phyloP scores from a whole-genome alignment of 176 grass and related monocot genomes.

The Canna indica region DNA sequence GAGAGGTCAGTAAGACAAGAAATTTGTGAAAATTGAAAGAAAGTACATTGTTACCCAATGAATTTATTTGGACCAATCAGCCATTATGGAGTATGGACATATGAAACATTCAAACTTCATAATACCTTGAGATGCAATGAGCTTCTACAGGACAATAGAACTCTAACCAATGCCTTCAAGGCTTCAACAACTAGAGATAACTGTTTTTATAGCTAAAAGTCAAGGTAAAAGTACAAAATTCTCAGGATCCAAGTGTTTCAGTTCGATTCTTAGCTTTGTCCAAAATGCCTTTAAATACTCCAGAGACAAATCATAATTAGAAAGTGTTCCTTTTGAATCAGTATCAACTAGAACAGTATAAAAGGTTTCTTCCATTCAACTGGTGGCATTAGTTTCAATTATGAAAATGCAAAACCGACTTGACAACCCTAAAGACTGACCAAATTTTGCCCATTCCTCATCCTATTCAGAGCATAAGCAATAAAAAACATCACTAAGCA shows the following conservation, averaged over 20 bases:
- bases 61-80: too few species aligned
- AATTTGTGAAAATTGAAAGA: too few species aligned
- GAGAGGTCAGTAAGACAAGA: too few species aligned
- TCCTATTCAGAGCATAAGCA: not conserved
- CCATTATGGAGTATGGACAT: too few species aligned
- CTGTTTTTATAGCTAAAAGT: too few species aligned
- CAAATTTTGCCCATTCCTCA: not conserved
- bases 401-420: not conserved
- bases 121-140: too few species aligned
- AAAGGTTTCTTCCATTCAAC: not conserved
- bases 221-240: not conserved
- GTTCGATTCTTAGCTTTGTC: not conserved
- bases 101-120: too few species aligned
- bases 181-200: too few species aligned
- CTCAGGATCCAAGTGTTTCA: not conserved
- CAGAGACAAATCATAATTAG: not conserved
- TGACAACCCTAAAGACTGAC: not conserved
- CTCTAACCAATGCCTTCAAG: too few species aligned
- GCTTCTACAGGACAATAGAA: too few species aligned
- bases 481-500: not conserved
- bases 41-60: too few species aligned
- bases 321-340: not conserved
- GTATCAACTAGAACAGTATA: not conserved
- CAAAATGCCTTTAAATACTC: not conserved
- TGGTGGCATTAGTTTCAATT: not conserved